These are phyloP conservation scores for Phytopythium cucurbitacearum DNA, from an alignment of 352 stramenopile genomes.

Conservation along the genomic window DNA sequence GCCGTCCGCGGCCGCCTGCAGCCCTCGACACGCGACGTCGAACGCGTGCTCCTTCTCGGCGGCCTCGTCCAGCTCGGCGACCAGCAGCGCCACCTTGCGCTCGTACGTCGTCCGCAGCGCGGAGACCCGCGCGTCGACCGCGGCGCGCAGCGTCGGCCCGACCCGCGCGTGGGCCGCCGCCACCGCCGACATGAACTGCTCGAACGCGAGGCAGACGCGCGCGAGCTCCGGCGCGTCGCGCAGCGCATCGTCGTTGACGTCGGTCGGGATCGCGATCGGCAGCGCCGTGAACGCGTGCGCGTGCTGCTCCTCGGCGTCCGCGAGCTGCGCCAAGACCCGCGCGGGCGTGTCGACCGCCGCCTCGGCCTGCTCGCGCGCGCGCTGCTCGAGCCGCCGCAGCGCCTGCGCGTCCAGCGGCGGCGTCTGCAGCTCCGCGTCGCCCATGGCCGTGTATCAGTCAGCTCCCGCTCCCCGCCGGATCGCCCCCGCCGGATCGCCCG, in stretches of 20 bases:
- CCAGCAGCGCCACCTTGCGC: slow-evolving; percentile 31
- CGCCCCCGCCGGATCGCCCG: too few species aligned
- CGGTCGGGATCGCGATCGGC: slow-evolving; percentile 10
- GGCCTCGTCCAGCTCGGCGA: slow-evolving; percentile 36
- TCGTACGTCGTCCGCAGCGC: slow-evolving; percentile 28
- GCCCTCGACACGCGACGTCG: slow-evolving; percentile 14
- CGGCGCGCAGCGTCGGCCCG: slow-evolving; percentile 18
- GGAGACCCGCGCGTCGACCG: slow-evolving; percentile 28
- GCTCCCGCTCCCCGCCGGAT: too few species aligned
- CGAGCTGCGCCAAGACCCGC: neutral
- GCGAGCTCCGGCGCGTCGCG: slow-evolving; percentile 15
- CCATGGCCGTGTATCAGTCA: too few species aligned
- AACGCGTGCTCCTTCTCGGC: slow-evolving; percentile 37
- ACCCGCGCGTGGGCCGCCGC: slow-evolving; percentile 14
- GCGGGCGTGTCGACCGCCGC: neutral
- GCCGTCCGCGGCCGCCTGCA: neutral
- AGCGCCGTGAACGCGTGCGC: slow-evolving; percentile 23
- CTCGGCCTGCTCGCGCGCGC: too few species aligned
- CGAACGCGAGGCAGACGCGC: slow-evolving; percentile 18
- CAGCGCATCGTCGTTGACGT: slow-evolving; percentile 3
- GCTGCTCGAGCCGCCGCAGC: too few species aligned
- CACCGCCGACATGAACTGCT: slow-evolving; percentile 18
- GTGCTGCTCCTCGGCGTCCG: slow-evolving; percentile 29
- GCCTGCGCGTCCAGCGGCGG: too few species aligned
- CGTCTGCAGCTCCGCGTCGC: too few species aligned